Percentiles rank a stretch among this genome's conserved stretches.
Evolutionary conservation across 2,329 filamentous ascomycete genomes (phyloP).

Genomic region (Alternaria longipes): DNA sequence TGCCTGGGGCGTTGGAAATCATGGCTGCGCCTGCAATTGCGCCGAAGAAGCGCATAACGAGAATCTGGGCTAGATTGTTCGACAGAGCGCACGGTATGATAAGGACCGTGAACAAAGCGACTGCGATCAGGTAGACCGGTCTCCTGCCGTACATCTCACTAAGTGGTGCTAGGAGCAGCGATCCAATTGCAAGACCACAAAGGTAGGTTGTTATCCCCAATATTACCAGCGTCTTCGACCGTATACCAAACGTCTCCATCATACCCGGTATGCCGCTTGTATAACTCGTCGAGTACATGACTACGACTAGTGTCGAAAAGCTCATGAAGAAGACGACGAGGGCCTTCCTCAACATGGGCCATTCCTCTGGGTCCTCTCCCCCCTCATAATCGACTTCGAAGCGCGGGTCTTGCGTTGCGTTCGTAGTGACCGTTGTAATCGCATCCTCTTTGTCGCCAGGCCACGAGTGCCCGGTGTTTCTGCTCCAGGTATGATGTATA

Average conservation of each 20-base stretch:
- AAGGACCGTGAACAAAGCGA: constrained; percentile 71
- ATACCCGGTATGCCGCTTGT: constrained; percentile 76
- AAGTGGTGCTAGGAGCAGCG: constrained; percentile 76
- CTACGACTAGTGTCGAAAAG: constrained; percentile 62
- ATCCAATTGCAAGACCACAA: constrained; percentile 75
- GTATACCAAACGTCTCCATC: constrained; percentile 70
- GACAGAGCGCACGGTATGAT: constrained; percentile 77
- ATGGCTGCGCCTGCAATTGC: constrained; percentile 80
- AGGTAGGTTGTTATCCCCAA: constrained; percentile 83
- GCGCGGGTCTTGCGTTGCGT: constrained; percentile 59
- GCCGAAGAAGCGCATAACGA: constrained; percentile 78
- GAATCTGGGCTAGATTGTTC: constrained; percentile 71
- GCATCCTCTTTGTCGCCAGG: constrained; percentile 34
- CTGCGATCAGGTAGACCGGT: constrained; percentile 72
- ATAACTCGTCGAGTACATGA: constrained; percentile 78
- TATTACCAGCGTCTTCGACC: constrained; percentile 69
- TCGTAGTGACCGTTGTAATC: constrained; percentile 45
- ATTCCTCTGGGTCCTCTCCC: constrained; percentile 72
- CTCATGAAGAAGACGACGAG: constrained; percentile 65
- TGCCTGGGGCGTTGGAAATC: constrained; percentile 84
- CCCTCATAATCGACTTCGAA: constrained; percentile 76
- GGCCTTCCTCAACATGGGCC: constrained; percentile 68
- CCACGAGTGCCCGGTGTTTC: constrained; percentile 45
- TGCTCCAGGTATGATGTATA: constrained; percentile 47
- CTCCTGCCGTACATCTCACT: constrained; percentile 74